Evolutionary conservation across 768 basidiomycete genomes (phyloP).

Genomic region (Cystobasidium ongulense): DNA sequence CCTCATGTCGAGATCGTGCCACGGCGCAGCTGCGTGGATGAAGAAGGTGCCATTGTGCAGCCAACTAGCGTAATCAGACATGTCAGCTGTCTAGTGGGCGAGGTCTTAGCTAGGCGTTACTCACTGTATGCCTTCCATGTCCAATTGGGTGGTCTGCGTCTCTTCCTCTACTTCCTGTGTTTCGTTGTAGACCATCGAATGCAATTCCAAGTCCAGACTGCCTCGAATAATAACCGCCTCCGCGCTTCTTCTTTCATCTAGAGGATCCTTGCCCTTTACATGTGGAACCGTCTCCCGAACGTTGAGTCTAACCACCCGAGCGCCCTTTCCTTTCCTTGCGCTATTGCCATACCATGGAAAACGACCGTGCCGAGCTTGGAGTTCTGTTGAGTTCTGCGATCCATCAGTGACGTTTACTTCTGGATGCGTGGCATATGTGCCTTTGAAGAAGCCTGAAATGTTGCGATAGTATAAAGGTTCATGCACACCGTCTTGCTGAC

Average conservation of each 20-base stretch:
- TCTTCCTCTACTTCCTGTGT: slow-evolving; percentile 3
- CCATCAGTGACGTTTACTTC: slow-evolving; percentile 18
- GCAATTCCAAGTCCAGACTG: slow-evolving; percentile 4
- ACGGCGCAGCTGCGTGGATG: slow-evolving; percentile 33
- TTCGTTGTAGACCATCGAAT: slow-evolving; percentile 2
- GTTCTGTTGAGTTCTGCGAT: neutral
- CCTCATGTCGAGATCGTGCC: slow-evolving; percentile 17
- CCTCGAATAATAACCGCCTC: slow-evolving; percentile 15
- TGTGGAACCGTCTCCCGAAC: slow-evolving; percentile 20
- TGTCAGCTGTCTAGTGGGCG: neutral
- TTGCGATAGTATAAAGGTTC: slow-evolving; percentile 26
- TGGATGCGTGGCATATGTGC: slow-evolving; percentile 10
- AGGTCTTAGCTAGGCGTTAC: neutral
- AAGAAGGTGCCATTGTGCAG: slow-evolving; percentile 36
- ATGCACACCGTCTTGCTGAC: neutral
- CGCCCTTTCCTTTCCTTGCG: neutral
- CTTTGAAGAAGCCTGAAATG: slow-evolving; percentile 32
- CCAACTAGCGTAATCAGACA: slow-evolving; percentile 26
- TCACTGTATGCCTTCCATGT: slow-evolving; percentile 40
- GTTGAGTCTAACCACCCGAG: slow-evolving; percentile 16
- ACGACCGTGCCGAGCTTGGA: neutral
- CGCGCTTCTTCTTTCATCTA: neutral
- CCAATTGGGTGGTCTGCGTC: slow-evolving; percentile 19
- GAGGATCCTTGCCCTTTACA: neutral
- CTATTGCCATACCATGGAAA: slow-evolving; percentile 28